phyloP scores from a whole-genome alignment of 495 filamentous ascomycete genomes.

The Aspergillus taichungensis region DNA sequence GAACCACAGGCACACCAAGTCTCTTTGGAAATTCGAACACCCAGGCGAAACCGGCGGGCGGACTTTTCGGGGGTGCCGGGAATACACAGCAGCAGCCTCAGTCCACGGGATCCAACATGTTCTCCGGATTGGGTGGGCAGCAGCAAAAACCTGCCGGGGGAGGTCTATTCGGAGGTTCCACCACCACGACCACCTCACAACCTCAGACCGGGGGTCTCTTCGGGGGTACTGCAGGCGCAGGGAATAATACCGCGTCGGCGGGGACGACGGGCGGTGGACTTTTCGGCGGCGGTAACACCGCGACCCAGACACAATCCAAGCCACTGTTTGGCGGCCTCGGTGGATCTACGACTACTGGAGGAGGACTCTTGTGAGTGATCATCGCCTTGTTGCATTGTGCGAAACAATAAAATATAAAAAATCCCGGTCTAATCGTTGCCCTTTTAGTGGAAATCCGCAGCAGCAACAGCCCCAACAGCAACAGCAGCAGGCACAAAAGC shows the following conservation, averaged over 20 bases:
- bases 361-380: conserved; percentile 44
- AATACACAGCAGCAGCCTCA: conserved; percentile 26
- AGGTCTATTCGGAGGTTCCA: conserved; percentile 42
- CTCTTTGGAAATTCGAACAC: conserved; percentile 28
- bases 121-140: conserved; percentile 24
- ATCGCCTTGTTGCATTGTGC: background rate
- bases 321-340: conserved; percentile 26
- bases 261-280: conserved; percentile 26
- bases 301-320: conserved; percentile 31
- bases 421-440: background rate
- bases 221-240: conserved; percentile 29
- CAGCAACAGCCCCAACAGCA: conserved; percentile 18
- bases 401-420: no score
- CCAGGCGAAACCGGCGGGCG: conserved; percentile 32
- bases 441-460: conserved; percentile 12
- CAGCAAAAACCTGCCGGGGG: conserved; percentile 25
- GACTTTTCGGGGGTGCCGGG: conserved; percentile 37
- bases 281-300: conserved; percentile 23
- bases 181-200: conserved; percentile 33
- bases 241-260: conserved; percentile 27
- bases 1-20: conserved; percentile 17
- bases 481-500: conserved; percentile 31
- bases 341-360: conserved; percentile 19
- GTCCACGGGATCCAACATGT: conserved; percentile 34
- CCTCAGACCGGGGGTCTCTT: conserved; percentile 40